Conservation (phyloP, 192 early-diverging fungal species). For the Coemansia sp. region DNA sequence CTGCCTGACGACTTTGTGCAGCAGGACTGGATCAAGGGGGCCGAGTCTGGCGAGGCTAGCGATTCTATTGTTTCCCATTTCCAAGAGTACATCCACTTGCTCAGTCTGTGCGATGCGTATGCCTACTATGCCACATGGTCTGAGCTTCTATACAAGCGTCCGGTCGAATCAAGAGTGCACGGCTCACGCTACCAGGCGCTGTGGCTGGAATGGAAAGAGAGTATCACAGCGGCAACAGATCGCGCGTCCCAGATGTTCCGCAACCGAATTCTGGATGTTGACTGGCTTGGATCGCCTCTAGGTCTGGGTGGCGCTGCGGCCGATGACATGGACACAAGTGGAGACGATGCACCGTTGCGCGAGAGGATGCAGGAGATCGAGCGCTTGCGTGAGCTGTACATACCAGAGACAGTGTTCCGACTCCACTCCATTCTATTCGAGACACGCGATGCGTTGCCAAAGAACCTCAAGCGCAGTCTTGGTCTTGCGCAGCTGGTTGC, state of each 20-base stretch:
- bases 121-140: slow-evolving; percentile 47
- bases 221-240: slow-evolving; percentile 17
- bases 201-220: slow-evolving; percentile 45
- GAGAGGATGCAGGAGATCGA: slow-evolving; percentile 44
- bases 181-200: slow-evolving; percentile 22
- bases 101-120: slow-evolving; percentile 50
- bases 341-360: not conserved
- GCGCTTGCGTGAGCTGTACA: slow-evolving; percentile 57
- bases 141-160: slow-evolving; percentile 38
- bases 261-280: slow-evolving; percentile 33
- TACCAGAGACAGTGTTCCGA: slow-evolving; percentile 69
- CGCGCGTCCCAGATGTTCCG: slow-evolving; percentile 37
- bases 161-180: slow-evolving; percentile 6
- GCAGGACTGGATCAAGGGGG: slow-evolving; percentile 37
- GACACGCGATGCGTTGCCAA: slow-evolving; percentile 57
- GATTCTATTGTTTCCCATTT: slow-evolving; percentile 14
- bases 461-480: slow-evolving; percentile 57
- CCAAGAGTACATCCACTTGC: slow-evolving; percentile 53
- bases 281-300: slow-evolving; percentile 38
- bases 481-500: slow-evolving; percentile 61
- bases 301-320: not conserved
- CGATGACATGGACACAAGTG: not conserved
- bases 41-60: slow-evolving; percentile 1
- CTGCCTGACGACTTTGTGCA: slow-evolving; percentile 52
- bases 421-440: slow-evolving; percentile 70